phyloP scores from a whole-genome alignment of 768 basidiomycete species.

The Pleurotus giganteus region DNA sequence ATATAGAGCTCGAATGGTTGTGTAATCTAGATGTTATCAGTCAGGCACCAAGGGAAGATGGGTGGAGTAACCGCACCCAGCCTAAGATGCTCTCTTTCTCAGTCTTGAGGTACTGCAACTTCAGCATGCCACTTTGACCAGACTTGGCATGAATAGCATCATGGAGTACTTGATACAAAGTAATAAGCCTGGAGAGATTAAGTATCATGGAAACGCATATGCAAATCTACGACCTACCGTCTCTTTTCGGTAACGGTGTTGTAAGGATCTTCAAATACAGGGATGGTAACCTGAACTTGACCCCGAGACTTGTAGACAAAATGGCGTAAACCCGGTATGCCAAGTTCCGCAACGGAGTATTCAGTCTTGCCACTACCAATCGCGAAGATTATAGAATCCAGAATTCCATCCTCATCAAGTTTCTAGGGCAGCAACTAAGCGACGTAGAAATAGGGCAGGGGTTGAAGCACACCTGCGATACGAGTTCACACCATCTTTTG shows the following conservation, averaged over 20 bases:
- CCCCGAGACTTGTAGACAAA: constrained; percentile 92
- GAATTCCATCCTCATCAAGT: constrained; percentile 57
- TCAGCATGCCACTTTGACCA: constrained; percentile 74
- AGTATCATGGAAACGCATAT: background rate
- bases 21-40: constrained; percentile 61
- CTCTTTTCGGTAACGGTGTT: constrained; percentile 55
- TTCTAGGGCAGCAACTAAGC: constrained; percentile 41
- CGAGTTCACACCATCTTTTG: constrained; percentile 69
- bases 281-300: constrained; percentile 87
- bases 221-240: constrained; percentile 39
- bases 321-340: constrained; percentile 89
- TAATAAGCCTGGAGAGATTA: constrained; percentile 56
- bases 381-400: constrained; percentile 47
- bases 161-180: constrained; percentile 84
- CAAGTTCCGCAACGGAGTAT: constrained; percentile 71
- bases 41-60: background rate
- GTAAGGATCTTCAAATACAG: constrained; percentile 86
- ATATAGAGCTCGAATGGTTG: constrained; percentile 93
- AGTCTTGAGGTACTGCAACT: constrained; percentile 84
- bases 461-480: constrained; percentile 46
- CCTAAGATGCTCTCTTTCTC: constrained; percentile 89
- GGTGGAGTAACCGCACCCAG: constrained; percentile 63
- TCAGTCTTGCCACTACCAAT: constrained; percentile 50
- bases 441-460: constrained; percentile 4
- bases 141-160: constrained; percentile 91